These are phyloP conservation scores for Hygrocybe coccinea DNA, from an alignment of 768 basidiomycete genomes.

Conservation along the genomic window DNA sequence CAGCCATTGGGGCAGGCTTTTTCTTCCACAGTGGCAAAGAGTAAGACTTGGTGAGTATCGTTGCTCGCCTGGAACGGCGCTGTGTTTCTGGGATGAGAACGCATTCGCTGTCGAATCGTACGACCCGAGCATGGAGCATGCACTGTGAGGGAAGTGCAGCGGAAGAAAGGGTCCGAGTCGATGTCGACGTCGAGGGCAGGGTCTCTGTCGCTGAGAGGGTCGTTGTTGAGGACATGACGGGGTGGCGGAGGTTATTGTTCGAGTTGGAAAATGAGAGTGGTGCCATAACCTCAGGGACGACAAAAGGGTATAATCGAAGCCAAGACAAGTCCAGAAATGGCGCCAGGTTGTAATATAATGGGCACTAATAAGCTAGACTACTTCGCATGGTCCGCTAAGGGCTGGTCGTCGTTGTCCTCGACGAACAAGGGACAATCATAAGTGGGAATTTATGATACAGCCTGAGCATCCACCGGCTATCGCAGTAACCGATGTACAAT, in stretches of 20 bases:
- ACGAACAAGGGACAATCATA: not conserved
- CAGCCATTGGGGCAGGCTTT: slow-evolving; percentile 13
- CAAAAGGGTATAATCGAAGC: too few relatives aligned
- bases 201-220: slow-evolving; percentile 1
- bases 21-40: slow-evolving; percentile 64
- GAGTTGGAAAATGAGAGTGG: too few relatives aligned
- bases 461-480: too few relatives aligned
- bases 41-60: slow-evolving; percentile 60
- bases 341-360: too few relatives aligned
- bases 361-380: too few relatives aligned
- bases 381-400: too few relatives aligned
- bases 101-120: slow-evolving; percentile 71
- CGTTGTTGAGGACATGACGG: slow-evolving; percentile 4
- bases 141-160: too few relatives aligned
- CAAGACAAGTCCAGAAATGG: too few relatives aligned
- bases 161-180: not conserved
- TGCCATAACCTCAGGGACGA: too few relatives aligned
- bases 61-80: slow-evolving; percentile 40
- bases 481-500: too few relatives aligned
- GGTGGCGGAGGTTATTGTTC: too few relatives aligned
- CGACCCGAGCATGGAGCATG: slow-evolving; percentile 28
- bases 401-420: not conserved
- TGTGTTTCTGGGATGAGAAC: slow-evolving; percentile 63
- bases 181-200: not conserved
- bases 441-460: too few relatives aligned